Percentiles rank a stretch among this genome's conserved stretches.
phyloP scores from a whole-genome alignment of 129 eudicot genomes.

The Flaveria robusta region DNA sequence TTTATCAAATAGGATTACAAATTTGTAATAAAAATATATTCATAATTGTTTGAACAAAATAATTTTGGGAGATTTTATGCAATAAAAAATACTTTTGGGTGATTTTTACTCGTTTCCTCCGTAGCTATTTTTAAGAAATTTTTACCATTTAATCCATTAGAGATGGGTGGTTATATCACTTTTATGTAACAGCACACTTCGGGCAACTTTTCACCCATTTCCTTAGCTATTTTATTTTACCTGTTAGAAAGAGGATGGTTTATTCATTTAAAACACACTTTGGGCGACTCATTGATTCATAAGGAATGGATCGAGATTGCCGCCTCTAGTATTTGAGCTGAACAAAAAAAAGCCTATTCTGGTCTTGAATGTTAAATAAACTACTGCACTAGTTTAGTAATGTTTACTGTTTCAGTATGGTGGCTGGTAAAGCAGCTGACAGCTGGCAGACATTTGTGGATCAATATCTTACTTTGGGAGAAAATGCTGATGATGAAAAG shows the following conservation, averaged over 20 bases:
- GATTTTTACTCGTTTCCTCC: neutral
- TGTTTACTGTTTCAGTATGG: conserved; percentile 46
- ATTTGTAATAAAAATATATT: neutral
- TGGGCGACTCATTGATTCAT: neutral
- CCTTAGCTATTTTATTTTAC: neutral
- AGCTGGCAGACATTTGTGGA: conserved; percentile 70
- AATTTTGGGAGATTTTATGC: neutral
- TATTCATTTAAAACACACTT: neutral
- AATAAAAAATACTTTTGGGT: neutral
- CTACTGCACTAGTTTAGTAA: conserved; percentile 3
- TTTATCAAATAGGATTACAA: neutral
- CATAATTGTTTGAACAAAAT: neutral
- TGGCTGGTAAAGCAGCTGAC: conserved; percentile 62
- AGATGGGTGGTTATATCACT: neutral
- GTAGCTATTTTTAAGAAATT: neutral
- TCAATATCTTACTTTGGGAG: conserved; percentile 48
- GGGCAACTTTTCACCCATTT: neutral
- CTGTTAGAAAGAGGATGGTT: neutral
- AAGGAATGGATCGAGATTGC: neutral
- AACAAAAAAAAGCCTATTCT: neutral
- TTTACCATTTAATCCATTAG: neutral
- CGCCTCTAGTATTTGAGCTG: neutral
- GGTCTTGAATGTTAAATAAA: neutral
- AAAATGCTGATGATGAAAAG: conserved; percentile 35
- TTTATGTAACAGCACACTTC: neutral